Percentiles rank a stretch among this genome's conserved stretches.
These are phyloP conservation scores for Coemansia sp. DNA, from an alignment of 192 early-diverging fungal species.

Conservation along the genomic window DNA sequence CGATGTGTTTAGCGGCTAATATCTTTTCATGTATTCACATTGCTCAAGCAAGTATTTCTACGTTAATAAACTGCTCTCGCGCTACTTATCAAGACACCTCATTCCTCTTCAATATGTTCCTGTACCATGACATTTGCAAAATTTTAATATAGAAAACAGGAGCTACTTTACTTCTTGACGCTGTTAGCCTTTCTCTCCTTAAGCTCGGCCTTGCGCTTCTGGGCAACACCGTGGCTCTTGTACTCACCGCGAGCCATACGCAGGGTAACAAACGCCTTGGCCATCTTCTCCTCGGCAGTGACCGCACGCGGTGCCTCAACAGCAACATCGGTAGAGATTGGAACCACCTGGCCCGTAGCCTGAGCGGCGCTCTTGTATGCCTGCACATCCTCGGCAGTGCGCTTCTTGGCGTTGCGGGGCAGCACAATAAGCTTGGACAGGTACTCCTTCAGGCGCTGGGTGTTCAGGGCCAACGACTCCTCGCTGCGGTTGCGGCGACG, in stretches of 20 bases:
- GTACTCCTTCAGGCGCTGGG: slow-evolving; percentile 92
- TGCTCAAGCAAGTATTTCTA: neutral
- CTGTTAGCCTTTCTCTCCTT: slow-evolving; percentile 52
- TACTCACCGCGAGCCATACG: slow-evolving; percentile 49
- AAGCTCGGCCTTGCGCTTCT: slow-evolving; percentile 37
- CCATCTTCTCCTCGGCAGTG: slow-evolving; percentile 59
- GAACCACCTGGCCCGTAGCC: slow-evolving; percentile 40
- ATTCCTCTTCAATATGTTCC: too few relatives aligned
- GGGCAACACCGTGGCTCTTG: slow-evolving; percentile 55
- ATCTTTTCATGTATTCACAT: neutral
- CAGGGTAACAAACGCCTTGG: slow-evolving; percentile 47
- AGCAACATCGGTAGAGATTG: slow-evolving; percentile 19
- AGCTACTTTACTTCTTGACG: slow-evolving; percentile 50
- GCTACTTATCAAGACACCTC: too few relatives aligned
- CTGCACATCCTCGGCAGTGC: slow-evolving; percentile 55
- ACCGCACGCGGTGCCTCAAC: slow-evolving; percentile 55
- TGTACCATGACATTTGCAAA: neutral
- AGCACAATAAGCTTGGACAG: slow-evolving; percentile 94
- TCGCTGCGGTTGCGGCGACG: slow-evolving; percentile 93
- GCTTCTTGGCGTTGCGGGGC: slow-evolving; percentile 89
- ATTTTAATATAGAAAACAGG: slow-evolving; percentile 11
- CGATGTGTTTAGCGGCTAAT: neutral
- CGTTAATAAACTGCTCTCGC: too few relatives aligned
- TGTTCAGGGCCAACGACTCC: slow-evolving; percentile 90
- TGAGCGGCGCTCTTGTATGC: slow-evolving; percentile 53